Evolutionary conservation across 2,329 filamentous ascomycete genomes (phyloP), one percentile per base, ranked within the genome.

Genomic region (Cladosporium sp.): DNA sequence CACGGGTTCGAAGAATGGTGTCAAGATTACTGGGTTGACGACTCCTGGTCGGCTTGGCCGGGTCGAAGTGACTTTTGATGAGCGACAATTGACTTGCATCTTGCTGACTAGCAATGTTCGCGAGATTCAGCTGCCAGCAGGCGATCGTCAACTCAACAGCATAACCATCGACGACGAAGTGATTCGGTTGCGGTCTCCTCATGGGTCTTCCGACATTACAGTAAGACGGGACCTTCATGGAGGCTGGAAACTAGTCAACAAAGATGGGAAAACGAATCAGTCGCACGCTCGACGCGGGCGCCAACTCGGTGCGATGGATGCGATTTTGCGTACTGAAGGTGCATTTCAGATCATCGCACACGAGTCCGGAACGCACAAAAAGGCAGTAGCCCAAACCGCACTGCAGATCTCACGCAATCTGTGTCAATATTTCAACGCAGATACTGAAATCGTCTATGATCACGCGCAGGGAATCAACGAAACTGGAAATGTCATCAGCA

Each of bases 361-460:
- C 30, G 55, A 55, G 53, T 64, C 48, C 3, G 40, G 39, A 20
- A 7, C 13, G 7, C 27, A 43, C 7, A 19, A 17, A 24, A 20
- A 63, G 42, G 50, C 57, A 48, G 67, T 59, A 15, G 36, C 57
- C n/a, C 53, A 65, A 11, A 58, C 76, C 37, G 78, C 78, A 1
- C 58, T 80, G 4, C 79, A 82, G 55, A 70, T 80, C 37, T 78
- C 79, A 20, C 74, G 78, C 27, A 50, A 50, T 18, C 65, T 83
- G 3, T 71, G 76, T 53, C 79, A 82, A 58, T 83, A 83, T 58
- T 80, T 79, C 62, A 71, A 68, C 43, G 79, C 78, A 17, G 79
- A 82, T 56, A 68, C 74, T 1, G 56, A 66, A 7, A 71, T 80
- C 43, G 45, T 64, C 6, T 49, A 58, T 11, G 32, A 39, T n/a